Percentiles rank a stretch among this genome's conserved stretches.
Conservation (phyloP, 2,329 filamentous ascomycete genomes). For the Pyrenochaeta sp. region DNA sequence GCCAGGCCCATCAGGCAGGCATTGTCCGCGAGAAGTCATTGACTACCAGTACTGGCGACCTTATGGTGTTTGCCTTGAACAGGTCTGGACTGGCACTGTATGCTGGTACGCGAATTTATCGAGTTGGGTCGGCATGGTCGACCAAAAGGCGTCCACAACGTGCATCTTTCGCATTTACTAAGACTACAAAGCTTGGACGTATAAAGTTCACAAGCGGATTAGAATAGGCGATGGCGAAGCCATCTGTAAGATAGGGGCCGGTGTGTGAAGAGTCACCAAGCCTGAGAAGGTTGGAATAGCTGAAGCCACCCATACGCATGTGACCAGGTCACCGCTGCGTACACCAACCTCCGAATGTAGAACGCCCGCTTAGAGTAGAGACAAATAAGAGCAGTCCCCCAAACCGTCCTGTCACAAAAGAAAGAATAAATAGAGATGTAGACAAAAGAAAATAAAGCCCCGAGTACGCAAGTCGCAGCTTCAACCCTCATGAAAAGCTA, state of each 20-base stretch:
- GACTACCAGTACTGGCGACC: no score
- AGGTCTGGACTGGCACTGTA: no score
- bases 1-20: no score
- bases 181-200: no score
- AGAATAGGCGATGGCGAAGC: no score
- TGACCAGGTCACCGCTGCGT: background rate
- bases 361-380: background rate
- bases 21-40: no score
- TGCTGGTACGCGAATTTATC: no score
- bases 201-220: no score
- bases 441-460: background rate
- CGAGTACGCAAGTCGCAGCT: background rate
- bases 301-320: no score
- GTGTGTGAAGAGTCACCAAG: background rate
- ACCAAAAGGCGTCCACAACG: background rate
- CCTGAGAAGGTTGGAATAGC: background rate
- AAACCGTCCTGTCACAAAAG: conserved; percentile 8
- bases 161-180: no score
- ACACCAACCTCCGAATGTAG: background rate
- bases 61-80: no score
- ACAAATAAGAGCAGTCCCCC: background rate
- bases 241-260: no score
- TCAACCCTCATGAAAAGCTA: conserved; percentile 72
- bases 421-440: conserved; percentile 4
- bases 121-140: background rate